Evolutionary conservation across 139 green algal species (phyloP), one percentile per base, ranked within the genome.

Genomic region (Volvox reticuliferus): DNA sequence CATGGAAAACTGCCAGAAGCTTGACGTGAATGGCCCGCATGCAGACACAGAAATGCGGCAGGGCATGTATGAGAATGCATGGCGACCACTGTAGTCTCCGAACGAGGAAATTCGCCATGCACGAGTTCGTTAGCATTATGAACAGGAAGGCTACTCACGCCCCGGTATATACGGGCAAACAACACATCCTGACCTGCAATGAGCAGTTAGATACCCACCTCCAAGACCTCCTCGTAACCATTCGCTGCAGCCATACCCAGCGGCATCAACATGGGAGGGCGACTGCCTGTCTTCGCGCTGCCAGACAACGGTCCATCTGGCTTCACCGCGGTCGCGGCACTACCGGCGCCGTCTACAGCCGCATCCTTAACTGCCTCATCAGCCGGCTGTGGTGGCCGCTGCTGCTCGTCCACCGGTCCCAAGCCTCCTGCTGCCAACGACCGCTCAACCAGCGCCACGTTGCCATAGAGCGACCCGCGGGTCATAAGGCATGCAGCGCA

Each of bases 231-330:
- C 32, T 84, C 73, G 33, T 90, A 76, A 2, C 86, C 86, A 26
- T 90, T 90, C 28, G 86, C 86, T 19, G 86, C 86, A 14, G 86
- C 86, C 55, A 90, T 36, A 17, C 86, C 86, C 71, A 90, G 73
- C 30, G 86, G 86, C 86, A 90, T 90, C 20, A 90, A 55, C 86
- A 90, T 83, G 2, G 86, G 86, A 73, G 86, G 86, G 71, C 86
- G 86, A 20, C 1, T 71, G 79, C 79, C 17, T 1, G 26, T 28
- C 50, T 86, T 86, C 50, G 0, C 26, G 50, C 55, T 55, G 79
- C 79, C 79, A 12, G 18, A 22, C 6, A 35, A 67, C 6, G 12
- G 76, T 33, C 32, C 32, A 3, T 18, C 14, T 24, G 32, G 32
- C 35, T 35, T 65, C 9, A 67, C 37, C 24, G 36, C 37, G 12